These are phyloP conservation scores for Fraxinus angustifolia DNA, from an alignment of 305 asterid genomes.

Conservation along the genomic window DNA sequence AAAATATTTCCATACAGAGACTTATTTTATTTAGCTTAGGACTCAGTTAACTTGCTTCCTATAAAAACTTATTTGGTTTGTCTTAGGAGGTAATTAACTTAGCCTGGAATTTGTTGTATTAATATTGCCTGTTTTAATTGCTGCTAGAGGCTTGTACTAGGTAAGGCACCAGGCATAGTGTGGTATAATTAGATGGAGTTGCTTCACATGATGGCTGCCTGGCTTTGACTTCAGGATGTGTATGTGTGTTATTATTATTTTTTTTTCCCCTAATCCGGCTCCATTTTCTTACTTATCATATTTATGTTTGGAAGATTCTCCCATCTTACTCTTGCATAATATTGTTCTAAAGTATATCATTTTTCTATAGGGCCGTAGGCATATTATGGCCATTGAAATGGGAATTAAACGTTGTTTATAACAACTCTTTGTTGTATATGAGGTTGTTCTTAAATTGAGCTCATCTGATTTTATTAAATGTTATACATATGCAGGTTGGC, in stretches of 20 bases:
- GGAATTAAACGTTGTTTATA: not conserved
- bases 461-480: constrained; percentile 11
- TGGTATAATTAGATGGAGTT: not conserved
- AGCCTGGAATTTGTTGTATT: not conserved
- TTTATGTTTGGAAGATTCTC: not conserved
- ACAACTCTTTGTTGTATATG: not conserved
- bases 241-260: too few species aligned
- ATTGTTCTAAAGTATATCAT: not conserved
- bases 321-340: not conserved
- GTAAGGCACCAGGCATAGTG: not conserved
- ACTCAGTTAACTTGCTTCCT: not conserved
- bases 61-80: not conserved
- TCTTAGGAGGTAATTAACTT: constrained; percentile 4
- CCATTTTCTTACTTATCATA: constrained; percentile 9
- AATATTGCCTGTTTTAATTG: constrained; percentile 2
- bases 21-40: not conserved
- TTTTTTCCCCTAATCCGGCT: not conserved
- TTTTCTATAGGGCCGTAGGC: not conserved
- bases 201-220: not conserved
- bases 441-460: constrained; percentile 4
- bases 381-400: not conserved
- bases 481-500: constrained; percentile 69
- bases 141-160: constrained; percentile 15
- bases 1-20: not conserved
- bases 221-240: not conserved